Conservation (phyloP, 176 grass and related monocot genomes). For the Coix lacrymajobi region DNA sequence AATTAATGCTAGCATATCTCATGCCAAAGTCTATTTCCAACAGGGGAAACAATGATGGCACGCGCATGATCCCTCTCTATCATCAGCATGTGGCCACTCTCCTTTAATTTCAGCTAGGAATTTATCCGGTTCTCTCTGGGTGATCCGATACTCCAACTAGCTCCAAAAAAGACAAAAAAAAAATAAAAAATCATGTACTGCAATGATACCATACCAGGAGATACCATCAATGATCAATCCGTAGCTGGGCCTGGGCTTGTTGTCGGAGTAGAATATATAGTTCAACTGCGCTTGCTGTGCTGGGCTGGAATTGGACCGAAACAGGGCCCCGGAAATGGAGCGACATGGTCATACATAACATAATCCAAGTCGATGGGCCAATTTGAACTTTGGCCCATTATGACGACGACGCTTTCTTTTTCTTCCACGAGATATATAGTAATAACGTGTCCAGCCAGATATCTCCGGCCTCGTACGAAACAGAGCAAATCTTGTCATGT, state of each 20-base stretch:
- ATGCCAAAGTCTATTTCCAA: neutral
- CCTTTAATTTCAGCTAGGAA: neutral
- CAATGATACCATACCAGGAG: no score
- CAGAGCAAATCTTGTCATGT: neutral
- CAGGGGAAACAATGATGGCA: neutral
- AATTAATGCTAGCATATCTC: no score
- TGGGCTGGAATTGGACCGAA: no score
- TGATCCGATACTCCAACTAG: neutral
- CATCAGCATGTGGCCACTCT: neutral
- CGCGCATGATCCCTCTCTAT: no score
- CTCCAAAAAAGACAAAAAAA: no score
- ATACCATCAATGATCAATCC: no score
- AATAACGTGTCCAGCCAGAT: no score
- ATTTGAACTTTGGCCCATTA: neutral
- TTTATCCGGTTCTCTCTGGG: neutral
- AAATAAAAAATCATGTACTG: neutral
- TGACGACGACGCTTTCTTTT: neutral
- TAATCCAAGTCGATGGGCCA: neutral
- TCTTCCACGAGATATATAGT: no score
- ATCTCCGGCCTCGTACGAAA: neutral
- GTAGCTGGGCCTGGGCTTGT: no score
- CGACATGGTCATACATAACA: neutral
- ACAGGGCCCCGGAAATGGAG: neutral
- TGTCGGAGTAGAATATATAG: no score
- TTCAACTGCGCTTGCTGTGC: no score